Conservation (phyloP, 345 rosid species). For the Euphorbia pulcherrima region DNA sequence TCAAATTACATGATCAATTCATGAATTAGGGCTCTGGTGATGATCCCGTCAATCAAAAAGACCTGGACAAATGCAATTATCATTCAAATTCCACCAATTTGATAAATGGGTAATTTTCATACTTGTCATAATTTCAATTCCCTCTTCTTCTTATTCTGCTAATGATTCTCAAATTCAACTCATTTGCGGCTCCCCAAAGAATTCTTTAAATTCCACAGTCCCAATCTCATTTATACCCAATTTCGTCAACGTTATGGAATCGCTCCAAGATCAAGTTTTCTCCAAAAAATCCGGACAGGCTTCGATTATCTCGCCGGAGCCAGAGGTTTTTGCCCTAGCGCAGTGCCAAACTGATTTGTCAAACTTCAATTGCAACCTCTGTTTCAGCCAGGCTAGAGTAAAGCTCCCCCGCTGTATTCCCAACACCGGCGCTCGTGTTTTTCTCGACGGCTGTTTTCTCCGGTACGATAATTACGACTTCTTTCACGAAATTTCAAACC, state of each 20-base stretch:
- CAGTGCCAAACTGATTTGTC: conserved; percentile 52
- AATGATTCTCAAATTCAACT: conserved; percentile 7
- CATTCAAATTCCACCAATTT: conserved; percentile 11
- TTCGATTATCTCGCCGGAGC: conserved; percentile 16
- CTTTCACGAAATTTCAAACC: conserved; percentile 41
- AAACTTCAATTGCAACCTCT: conserved; percentile 35
- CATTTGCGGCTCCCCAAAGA: conserved; percentile 10
- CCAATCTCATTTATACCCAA: neutral
- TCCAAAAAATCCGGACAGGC: conserved; percentile 14
- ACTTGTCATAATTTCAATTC: neutral
- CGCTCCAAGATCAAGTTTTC: neutral
- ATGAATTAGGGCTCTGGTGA: conserved; percentile 1
- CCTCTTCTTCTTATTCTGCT: neutral
- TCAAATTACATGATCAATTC: neutral
- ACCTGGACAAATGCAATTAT: conserved; percentile 23
- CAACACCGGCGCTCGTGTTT: conserved; percentile 44
- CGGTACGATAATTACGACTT: conserved; percentile 50
- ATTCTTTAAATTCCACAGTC: neutral
- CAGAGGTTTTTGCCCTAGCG: conserved; percentile 32
- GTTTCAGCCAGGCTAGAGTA: conserved; percentile 33
- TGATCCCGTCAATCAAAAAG: neutral
- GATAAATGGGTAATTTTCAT: conserved; percentile 5
- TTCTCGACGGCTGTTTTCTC: conserved; percentile 63
- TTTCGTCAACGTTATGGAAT: conserved; percentile 23
- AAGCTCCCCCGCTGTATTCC: conserved; percentile 32